Evolutionary conservation across 495 filamentous ascomycete species (phyloP).

Genomic region (Zalerion maritima): DNA sequence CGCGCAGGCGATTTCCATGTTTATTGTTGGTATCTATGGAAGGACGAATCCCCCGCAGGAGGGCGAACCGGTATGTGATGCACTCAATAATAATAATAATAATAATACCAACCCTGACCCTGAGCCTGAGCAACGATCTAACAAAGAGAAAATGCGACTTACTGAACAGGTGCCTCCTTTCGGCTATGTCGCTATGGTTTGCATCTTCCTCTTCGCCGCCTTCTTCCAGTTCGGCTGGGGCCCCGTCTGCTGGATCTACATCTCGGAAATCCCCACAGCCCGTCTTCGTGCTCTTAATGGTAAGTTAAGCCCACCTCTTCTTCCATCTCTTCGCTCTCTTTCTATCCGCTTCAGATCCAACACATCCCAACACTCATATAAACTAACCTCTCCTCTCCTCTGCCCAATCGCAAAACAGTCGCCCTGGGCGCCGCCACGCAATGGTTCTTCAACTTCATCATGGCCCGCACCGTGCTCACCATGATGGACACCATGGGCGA

Average conservation of each 20-base stretch:
- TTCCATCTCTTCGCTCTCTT: too few species aligned
- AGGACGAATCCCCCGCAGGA: slow-evolving; percentile 48
- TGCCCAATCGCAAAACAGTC: too few species aligned
- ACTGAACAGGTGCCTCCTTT: slow-evolving; percentile 40
- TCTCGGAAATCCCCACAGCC: slow-evolving; percentile 59
- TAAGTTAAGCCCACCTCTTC: too few species aligned
- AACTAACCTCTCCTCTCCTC: too few species aligned
- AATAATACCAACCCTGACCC: background rate
- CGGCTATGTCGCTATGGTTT: slow-evolving; percentile 54
- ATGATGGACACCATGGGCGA: slow-evolving; percentile 51
- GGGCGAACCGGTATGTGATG: slow-evolving; percentile 17
- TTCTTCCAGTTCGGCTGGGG: slow-evolving; percentile 75
- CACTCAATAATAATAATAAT: background rate
- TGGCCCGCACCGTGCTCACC: slow-evolving; percentile 44
- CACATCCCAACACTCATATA: too few species aligned
- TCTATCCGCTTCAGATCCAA: too few species aligned
- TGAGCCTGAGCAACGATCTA: too few species aligned
- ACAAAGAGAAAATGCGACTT: too few species aligned
- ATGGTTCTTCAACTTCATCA: slow-evolving; percentile 59
- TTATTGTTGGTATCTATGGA: slow-evolving; percentile 70
- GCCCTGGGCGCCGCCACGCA: slow-evolving; percentile 54
- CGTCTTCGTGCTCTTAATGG: slow-evolving; percentile 55
- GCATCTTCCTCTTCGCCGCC: slow-evolving; percentile 58
- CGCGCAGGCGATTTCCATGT: slow-evolving; percentile 55
- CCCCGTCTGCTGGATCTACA: slow-evolving; percentile 65